Evolutionary conservation across 2,329 filamentous ascomycete genomes (phyloP), one percentile per base, ranked within the genome.

Genomic region (Didymella pomorum): DNA sequence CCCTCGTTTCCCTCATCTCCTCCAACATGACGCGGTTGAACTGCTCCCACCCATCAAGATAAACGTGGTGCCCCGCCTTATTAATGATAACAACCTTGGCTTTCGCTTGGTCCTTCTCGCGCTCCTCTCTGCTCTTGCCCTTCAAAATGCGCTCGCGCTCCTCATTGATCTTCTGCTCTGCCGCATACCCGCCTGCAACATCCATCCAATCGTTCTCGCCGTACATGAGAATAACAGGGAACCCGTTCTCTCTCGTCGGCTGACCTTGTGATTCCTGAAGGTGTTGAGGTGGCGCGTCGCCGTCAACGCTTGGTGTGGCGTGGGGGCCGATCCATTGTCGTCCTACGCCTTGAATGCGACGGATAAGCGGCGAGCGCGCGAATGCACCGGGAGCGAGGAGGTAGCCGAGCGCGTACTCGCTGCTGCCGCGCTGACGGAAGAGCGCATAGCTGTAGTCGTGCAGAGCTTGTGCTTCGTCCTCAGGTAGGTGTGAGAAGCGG

Each of bases 191-290:
- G 26, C 93, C 95, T 0, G 87, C 87, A 9, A 95, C 88, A 66
- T 99, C 95, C 95, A 99, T 99, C 95, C 95, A 99, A 81, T 99
- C 95, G 71, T 95, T 89, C 70, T 98, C 93, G 63, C 95, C 95
- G 73, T 99, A 99, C 90, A 98, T 93, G 74, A 99, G 86, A 9
- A 98, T 85, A 29, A 98, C 82, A 0, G 95, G 94, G 48, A 93
- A 82, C 1, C 93, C 93, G 0, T 84, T 90, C 84, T 90, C 86
- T 10, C 81, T 76, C 21, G 69, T 66, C 16, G 52, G 42, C 14
- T 29, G 43, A 10, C 37, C 18, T 41, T 11, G 16, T 9, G 37
- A 29, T 5, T 26, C 9, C 3, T 25, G n/a, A 4, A 35, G 25
- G n/a, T 18, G 16, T 45, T n/a, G 26, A n/a, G 67, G 65, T n/a